phyloP scores from a whole-genome alignment of 2,329 filamentous ascomycete species.

The Allantophomopsis lycopodina region DNA sequence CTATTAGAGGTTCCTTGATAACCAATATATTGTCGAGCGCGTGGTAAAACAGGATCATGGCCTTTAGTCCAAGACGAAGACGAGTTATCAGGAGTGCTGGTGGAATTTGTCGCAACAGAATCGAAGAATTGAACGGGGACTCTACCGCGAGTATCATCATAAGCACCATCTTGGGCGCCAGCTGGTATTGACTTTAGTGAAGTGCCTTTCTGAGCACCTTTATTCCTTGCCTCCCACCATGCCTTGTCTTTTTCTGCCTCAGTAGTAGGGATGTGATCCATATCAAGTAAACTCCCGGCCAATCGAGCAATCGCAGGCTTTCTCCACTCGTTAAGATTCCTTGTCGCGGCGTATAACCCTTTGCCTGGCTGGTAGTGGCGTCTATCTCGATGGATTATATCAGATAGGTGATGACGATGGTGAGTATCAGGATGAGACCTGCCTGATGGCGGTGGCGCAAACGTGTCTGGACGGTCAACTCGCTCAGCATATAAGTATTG shows the following conservation, averaged over 20 bases:
- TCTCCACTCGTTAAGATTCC: conserved; percentile 61
- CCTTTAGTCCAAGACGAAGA: not conserved
- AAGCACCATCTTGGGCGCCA: conserved; percentile 53
- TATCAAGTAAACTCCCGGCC: conserved; percentile 42
- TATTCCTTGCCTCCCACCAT: conserved; percentile 63
- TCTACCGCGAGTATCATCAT: conserved; percentile 47
- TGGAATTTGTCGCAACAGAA: not conserved
- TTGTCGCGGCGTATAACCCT: conserved; percentile 42
- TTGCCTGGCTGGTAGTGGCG: conserved; percentile 26
- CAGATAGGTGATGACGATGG: conserved; percentile 13
- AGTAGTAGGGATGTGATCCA: conserved; percentile 27
- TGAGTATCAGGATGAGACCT: too few species aligned
- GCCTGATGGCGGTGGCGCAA: conserved; percentile 4
- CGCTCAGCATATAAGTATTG: not conserved
- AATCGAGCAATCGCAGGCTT: conserved; percentile 50
- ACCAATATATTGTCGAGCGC: conserved; percentile 3
- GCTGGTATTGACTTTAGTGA: conserved; percentile 27
- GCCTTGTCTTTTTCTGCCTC: conserved; percentile 33
- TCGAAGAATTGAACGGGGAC: conserved; percentile 3
- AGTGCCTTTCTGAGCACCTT: conserved; percentile 24
- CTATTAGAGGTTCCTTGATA: conserved; percentile 1
- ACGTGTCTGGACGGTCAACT: not conserved
- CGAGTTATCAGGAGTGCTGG: not conserved
- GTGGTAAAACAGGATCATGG: conserved; percentile 2
- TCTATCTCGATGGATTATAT: conserved; percentile 14